Evolutionary conservation across 306 rosid species (phyloP).

Genomic region (Medicago ruthenica): DNA sequence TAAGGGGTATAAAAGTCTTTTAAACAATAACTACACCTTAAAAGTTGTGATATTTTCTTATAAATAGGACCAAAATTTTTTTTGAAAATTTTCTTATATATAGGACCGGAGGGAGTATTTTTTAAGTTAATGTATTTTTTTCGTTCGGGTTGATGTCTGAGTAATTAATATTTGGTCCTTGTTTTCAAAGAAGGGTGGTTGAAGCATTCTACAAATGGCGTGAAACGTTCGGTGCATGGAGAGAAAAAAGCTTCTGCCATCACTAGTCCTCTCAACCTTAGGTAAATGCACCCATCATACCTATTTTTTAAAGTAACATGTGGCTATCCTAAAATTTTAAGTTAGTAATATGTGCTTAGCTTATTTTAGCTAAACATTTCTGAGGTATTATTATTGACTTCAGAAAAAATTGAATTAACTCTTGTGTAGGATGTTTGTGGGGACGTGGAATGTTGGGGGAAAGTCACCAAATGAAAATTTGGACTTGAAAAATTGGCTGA

Average conservation of each 20-base stretch:
- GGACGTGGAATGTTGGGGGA: constrained; percentile 99
- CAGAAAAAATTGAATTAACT: constrained; percentile 1
- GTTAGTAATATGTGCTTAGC: background rate
- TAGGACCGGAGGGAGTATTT: too few relatives aligned
- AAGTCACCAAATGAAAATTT: constrained; percentile 69
- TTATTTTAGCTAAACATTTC: background rate
- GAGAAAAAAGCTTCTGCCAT: constrained; percentile 37
- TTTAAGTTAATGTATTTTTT: background rate
- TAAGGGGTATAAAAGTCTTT: too few relatives aligned
- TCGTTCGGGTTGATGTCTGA: background rate
- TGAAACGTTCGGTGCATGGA: constrained; percentile 22
- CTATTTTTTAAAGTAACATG: constrained; percentile 7
- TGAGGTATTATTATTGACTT: constrained; percentile 28
- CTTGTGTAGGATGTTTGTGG: constrained; percentile 73
- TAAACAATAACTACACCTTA: too few relatives aligned
- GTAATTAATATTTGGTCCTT: constrained; percentile 33
- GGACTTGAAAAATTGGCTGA: constrained; percentile 78
- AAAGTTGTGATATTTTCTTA: too few relatives aligned
- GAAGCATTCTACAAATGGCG: constrained; percentile 47
- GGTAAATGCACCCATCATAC: constrained; percentile 55
- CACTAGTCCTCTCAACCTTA: constrained; percentile 47
- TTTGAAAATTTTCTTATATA: too few relatives aligned
- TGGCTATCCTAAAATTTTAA: constrained; percentile 17
- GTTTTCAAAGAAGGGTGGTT: constrained; percentile 51
- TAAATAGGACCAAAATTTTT: too few relatives aligned